These are phyloP conservation scores for Lactifluus subvellereus DNA, from an alignment of 768 basidiomycete genomes.

Conservation along the genomic window DNA sequence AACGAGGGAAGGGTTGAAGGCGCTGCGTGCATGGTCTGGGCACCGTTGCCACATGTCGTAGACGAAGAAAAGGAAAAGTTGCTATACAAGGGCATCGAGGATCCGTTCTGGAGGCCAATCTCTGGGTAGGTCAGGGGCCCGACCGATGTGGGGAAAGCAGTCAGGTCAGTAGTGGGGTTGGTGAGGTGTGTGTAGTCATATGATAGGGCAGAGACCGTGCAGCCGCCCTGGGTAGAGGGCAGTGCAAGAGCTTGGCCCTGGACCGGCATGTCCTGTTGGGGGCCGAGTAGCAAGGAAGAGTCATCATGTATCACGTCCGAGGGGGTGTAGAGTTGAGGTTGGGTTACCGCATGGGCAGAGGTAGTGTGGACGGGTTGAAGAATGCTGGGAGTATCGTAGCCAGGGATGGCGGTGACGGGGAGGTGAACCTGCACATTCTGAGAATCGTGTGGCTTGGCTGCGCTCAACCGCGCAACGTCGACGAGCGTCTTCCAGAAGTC, in stretches of 20 bases:
- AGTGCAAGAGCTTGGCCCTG: neutral
- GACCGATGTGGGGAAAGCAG: neutral
- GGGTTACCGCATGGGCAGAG: neutral
- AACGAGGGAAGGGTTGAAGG: too few relatives aligned
- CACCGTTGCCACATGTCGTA: neutral
- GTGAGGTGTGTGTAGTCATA: neutral
- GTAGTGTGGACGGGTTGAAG: neutral
- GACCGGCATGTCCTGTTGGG: neutral
- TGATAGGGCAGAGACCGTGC: neutral
- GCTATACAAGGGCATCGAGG: neutral
- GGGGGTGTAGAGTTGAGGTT: neutral
- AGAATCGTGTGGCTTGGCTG: neutral
- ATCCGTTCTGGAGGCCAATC: neutral
- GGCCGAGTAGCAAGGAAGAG: neutral
- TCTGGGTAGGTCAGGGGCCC: neutral
- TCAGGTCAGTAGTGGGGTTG: neutral
- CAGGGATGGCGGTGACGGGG: neutral
- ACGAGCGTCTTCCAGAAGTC: neutral
- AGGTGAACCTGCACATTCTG: neutral
- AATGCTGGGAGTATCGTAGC: neutral
- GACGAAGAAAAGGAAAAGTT: neutral
- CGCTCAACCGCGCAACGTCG: neutral
- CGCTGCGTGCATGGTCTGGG: neutral
- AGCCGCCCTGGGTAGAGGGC: neutral
- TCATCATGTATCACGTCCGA: neutral